Conservation (phyloP, 2,329 filamentous ascomycete genomes). For the Verticillium klebahnii region DNA sequence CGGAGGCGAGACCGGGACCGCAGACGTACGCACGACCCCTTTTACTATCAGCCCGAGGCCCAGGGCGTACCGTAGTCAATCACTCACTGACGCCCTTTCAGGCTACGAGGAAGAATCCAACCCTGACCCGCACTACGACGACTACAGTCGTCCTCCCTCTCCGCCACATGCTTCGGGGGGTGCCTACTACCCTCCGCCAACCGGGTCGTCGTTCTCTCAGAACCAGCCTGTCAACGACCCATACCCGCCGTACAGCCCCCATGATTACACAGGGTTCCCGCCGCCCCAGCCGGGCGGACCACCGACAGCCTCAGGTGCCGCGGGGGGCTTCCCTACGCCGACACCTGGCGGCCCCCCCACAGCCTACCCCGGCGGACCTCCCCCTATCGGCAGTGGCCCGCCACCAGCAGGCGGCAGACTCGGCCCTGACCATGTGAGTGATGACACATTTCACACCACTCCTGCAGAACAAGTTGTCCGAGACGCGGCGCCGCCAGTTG, state of each 20-base stretch:
- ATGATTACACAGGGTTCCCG: conserved; percentile 36
- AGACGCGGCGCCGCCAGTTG: conserved; percentile 10
- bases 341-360: conserved; percentile 25
- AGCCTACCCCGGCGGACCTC: conserved; percentile 21
- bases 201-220: conserved; percentile 28
- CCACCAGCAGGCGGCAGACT: conserved; percentile 21
- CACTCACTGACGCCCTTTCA: conserved; percentile 16
- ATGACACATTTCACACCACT: conserved; percentile 18
- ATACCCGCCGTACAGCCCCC: conserved; percentile 35
- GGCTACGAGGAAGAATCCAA: conserved; percentile 30
- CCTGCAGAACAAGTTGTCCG: conserved; percentile 6
- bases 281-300: conserved; percentile 30
- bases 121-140: conserved; percentile 29
- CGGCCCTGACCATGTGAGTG: conserved; percentile 40
- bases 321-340: conserved; percentile 20
- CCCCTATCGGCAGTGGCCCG: conserved; percentile 9
- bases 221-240: conserved; percentile 24
- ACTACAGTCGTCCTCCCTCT: conserved; percentile 34
- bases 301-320: conserved; percentile 14
- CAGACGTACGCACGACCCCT: conserved; percentile 22
- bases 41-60: neutral
- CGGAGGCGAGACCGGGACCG: conserved; percentile 23
- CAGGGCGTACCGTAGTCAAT: neutral
- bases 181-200: conserved; percentile 37
- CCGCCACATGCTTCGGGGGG: conserved; percentile 49